A percentile compares a stretch with the other conserved stretches of the same genome.
These are phyloP conservation scores for Fimicolochytrium jonesii DNA, from an alignment of 192 early-diverging fungal species.

Conservation along the genomic window DNA sequence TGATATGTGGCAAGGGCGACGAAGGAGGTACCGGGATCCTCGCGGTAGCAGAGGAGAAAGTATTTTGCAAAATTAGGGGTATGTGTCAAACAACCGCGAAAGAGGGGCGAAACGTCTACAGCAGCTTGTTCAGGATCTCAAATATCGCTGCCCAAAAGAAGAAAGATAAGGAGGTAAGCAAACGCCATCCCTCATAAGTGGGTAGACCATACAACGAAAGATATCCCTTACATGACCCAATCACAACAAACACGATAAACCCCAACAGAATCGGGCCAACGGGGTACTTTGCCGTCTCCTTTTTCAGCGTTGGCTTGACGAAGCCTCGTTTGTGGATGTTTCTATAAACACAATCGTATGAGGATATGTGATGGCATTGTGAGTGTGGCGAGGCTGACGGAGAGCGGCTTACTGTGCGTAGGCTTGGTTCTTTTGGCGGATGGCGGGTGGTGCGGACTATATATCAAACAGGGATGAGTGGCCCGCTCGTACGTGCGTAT, in stretches of 20 bases:
- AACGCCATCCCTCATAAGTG: neutral
- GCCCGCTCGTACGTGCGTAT: no score
- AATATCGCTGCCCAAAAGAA: neutral
- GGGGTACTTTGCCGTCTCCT: conserved; percentile 19
- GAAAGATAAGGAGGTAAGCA: neutral
- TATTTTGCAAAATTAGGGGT: no score
- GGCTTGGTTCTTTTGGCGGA: conserved; percentile 18
- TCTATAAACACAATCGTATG: neutral
- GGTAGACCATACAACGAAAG: neutral
- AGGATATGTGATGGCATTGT: neutral
- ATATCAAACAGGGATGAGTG: no score
- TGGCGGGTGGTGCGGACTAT: conserved; percentile 28
- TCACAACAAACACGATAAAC: conserved; percentile 26
- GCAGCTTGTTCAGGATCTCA: neutral
- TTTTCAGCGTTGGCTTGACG: conserved; percentile 22
- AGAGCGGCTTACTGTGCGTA: conserved; percentile 15
- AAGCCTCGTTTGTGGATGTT: conserved; percentile 36
- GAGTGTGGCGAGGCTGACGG: neutral
- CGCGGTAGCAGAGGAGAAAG: no score
- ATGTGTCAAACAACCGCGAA: no score
- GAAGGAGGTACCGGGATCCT: no score
- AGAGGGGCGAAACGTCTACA: no score
- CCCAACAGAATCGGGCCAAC: conserved; percentile 27
- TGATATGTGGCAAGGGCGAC: no score
- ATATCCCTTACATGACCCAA: conserved; percentile 21